Evolutionary conservation across 345 rosid species (phyloP).

Genomic region (Eucalyptus erythrocorys): DNA sequence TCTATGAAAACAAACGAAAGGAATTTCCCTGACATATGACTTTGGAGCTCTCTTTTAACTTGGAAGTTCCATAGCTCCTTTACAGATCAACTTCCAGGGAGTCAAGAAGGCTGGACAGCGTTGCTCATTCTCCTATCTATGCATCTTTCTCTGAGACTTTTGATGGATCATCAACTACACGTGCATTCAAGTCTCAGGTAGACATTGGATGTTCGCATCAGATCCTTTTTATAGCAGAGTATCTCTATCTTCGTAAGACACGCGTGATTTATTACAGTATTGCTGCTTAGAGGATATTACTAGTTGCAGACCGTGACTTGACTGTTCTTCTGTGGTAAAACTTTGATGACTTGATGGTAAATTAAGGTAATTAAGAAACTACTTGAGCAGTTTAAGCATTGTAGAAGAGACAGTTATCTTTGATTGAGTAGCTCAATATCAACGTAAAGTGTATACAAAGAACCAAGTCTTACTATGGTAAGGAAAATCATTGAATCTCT

Average conservation of each 20-base stretch:
- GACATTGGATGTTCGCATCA: background rate
- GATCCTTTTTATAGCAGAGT: background rate
- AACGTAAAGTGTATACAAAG: background rate
- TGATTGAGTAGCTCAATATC: background rate
- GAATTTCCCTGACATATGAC: background rate
- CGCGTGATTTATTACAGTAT: background rate
- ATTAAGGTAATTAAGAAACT: too few relatives aligned
- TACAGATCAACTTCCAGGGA: constrained; percentile 96
- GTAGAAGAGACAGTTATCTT: background rate
- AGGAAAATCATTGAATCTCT: too few relatives aligned
- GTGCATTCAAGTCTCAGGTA: constrained; percentile 83
- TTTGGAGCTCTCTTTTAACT: background rate
- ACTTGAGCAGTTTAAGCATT: background rate
- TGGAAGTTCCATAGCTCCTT: constrained; percentile 50
- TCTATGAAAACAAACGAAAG: background rate
- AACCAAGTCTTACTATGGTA: background rate
- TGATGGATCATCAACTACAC: constrained; percentile 83
- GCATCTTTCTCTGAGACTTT: constrained; percentile 82
- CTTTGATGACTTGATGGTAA: background rate
- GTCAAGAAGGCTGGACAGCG: constrained; percentile 81
- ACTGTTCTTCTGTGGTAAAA: background rate
- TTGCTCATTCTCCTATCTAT: constrained; percentile 88
- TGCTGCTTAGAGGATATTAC: background rate
- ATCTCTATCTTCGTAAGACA: background rate
- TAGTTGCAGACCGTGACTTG: background rate